A percentile compares a stretch with the other conserved stretches of the same genome.
phyloP scores from a whole-genome alignment of 2,329 filamentous ascomycete species.

The Diaporthe eres region DNA sequence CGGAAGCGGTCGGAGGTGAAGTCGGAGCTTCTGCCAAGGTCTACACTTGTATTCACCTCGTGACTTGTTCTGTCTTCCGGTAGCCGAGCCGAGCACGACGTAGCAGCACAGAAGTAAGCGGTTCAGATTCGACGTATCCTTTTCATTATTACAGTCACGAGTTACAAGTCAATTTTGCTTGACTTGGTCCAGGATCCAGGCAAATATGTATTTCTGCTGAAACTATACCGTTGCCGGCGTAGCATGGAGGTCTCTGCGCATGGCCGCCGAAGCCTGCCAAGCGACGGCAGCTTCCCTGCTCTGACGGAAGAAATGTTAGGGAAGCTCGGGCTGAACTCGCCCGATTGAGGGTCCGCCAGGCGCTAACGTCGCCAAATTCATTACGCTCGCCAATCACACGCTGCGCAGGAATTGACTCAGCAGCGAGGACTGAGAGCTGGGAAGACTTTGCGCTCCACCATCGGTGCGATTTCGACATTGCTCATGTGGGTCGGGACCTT shows the following conservation, averaged over 20 bases:
- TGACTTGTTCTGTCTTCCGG: neutral
- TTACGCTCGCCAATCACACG: conserved; percentile 29
- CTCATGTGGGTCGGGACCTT: conserved; percentile 15
- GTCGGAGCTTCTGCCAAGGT: conserved; percentile 5
- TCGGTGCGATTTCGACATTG: conserved; percentile 24
- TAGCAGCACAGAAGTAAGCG: neutral
- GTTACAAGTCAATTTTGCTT: neutral
- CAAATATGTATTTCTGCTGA: neutral
- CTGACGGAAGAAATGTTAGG: conserved; percentile 5
- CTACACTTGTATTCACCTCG: neutral
- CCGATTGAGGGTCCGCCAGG: conserved; percentile 23
- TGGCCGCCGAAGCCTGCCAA: neutral
- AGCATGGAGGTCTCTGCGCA: neutral
- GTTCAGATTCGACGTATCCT: neutral
- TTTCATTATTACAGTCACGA: neutral
- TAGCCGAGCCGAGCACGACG: neutral
- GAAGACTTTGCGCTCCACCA: conserved; percentile 6
- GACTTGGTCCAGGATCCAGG: neutral
- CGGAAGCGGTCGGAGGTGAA: neutral
- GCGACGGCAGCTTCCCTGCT: neutral
- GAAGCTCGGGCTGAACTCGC: conserved; percentile 24
- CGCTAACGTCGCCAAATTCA: neutral
- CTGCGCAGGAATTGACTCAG: neutral
- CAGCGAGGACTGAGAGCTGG: neutral
- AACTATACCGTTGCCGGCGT: neutral